phyloP scores from a whole-genome alignment of 2,329 filamentous ascomycete genomes.

The Didymella segeticola region DNA sequence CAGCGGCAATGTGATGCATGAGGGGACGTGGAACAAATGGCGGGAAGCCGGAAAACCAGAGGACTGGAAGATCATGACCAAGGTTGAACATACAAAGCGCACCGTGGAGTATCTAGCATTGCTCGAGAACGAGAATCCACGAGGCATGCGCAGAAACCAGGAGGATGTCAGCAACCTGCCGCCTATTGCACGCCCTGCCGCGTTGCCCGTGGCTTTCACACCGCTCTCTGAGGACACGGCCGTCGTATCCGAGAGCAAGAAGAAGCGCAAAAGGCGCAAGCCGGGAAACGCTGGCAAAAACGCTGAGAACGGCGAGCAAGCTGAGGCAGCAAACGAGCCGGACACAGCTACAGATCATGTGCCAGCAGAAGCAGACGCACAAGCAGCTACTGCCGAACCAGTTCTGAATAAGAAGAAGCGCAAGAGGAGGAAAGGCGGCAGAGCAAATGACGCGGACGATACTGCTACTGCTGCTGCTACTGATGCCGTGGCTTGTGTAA shows the following conservation, averaged over 20 bases:
- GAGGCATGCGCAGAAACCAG: constrained; percentile 22
- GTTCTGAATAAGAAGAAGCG: constrained; percentile 32
- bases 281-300: constrained; percentile 11
- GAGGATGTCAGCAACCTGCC: constrained; percentile 18
- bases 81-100: constrained; percentile 42
- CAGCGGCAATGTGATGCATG: constrained; percentile 42
- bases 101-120: constrained; percentile 40
- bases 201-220: constrained; percentile 15
- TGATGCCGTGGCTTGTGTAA: constrained; percentile 11
- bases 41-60: constrained; percentile 33
- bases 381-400: background rate
- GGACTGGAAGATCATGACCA: constrained; percentile 47
- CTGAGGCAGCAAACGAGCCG: background rate
- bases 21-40: constrained; percentile 42
- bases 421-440: constrained; percentile 28
- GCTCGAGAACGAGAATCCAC: constrained; percentile 31
- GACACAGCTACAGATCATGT: constrained; percentile 1
- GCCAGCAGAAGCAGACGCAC: constrained; percentile 5
- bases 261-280: constrained; percentile 34
- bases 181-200: constrained; percentile 29
- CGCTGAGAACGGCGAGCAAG: background rate
- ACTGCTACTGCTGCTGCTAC: constrained; percentile 14
- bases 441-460: constrained; percentile 10
- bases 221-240: background rate
- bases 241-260: constrained; percentile 22